Evolutionary conservation across 78 protist genomes (phyloP), one percentile per base, ranked within the genome.

Genomic region (Planoprotostelium fungivorum): DNA sequence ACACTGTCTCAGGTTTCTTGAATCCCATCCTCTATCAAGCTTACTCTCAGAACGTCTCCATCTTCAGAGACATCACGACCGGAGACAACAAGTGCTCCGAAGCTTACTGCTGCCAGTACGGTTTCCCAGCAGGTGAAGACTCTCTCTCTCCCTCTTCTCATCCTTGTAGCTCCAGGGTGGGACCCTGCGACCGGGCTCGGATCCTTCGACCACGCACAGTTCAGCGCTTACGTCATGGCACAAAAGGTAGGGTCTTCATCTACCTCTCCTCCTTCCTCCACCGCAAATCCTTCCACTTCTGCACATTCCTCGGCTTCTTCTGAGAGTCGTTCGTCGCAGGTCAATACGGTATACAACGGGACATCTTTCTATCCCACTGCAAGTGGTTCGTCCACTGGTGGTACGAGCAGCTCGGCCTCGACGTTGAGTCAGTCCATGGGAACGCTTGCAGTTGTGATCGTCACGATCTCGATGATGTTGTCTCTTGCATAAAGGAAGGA

Each of bases 1-100:
- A 51, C 5, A 5, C 16, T 51, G 5, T 16, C 73, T 25, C 73
- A 35, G 97, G 97, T 37, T 92, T 94, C 93, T 38, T 96, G 85
- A 94, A 94, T 87, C 97, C 97, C 37, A 38, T 92, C 84, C 87
- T 96, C 37, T 96, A 96, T 86, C 88, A 90, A 83, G 87, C 86
- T 83, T 89, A 87, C 28, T 37, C 1, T 0, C n/a, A 1, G 28
- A 28, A 91, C 39, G 93, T 95, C 35, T 63, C 84, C 37, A 92
- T 90, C 29, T 94, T 94, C 96, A 87, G 89, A 35, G 97, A 96
- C 90, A 87, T 96, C 88, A 89, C 90, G 34, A 1, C 35, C 10
- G 97, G 97, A 87, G 25, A 36, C 86, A 95, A 89, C 89, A 84
- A 38, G 63, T 92, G 94, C 87, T 88, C 86, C 89, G 34, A 87